A percentile compares a stretch with the other conserved stretches of the same genome.
Conservation (phyloP, 208 protist genomes). For the Herpetomonas tarakana region DNA sequence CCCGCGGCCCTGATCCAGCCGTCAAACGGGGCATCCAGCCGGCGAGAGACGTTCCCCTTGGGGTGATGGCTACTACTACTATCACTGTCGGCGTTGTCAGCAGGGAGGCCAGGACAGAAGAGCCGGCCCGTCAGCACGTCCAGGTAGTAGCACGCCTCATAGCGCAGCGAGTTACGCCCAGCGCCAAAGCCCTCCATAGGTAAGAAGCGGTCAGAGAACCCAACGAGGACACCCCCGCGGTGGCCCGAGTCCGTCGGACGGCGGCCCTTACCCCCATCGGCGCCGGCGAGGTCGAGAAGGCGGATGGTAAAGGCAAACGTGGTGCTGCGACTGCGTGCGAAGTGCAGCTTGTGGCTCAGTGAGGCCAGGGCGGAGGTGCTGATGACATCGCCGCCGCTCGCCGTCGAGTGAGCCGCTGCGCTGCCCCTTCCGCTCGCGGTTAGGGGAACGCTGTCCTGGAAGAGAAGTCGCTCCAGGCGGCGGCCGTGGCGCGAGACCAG, state of each 20-base stretch:
- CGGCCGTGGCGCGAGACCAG: conserved; percentile 10
- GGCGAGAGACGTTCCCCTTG: conserved; percentile 1
- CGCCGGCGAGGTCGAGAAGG: conserved; percentile 15
- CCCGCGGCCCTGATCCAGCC: background rate
- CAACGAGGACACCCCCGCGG: conserved; percentile 29
- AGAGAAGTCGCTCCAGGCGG: background rate
- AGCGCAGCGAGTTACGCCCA: conserved; percentile 31
- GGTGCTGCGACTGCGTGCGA: conserved; percentile 16
- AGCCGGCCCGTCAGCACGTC: conserved; percentile 29
- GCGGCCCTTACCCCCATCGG: background rate
- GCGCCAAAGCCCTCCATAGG: conserved; percentile 45
- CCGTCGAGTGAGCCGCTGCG: background rate
- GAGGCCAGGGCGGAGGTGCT: conserved; percentile 34
- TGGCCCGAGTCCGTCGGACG: background rate
- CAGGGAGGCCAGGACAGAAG: conserved; percentile 24
- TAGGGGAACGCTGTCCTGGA: background rate
- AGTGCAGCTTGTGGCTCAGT: conserved; percentile 30
- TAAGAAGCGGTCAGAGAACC: conserved; percentile 52
- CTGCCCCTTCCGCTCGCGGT: background rate
- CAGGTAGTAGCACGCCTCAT: conserved; percentile 47
- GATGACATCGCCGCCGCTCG: conserved; percentile 2
- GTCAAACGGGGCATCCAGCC: conserved; percentile 5
- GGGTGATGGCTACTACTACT: conserved; percentile 13
- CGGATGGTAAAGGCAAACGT: conserved; percentile 10
- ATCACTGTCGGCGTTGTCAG: background rate